Base-by-base conservation (phyloP, 495 filamentous ascomycete species). In the Daldinia caldariorum region DNA sequence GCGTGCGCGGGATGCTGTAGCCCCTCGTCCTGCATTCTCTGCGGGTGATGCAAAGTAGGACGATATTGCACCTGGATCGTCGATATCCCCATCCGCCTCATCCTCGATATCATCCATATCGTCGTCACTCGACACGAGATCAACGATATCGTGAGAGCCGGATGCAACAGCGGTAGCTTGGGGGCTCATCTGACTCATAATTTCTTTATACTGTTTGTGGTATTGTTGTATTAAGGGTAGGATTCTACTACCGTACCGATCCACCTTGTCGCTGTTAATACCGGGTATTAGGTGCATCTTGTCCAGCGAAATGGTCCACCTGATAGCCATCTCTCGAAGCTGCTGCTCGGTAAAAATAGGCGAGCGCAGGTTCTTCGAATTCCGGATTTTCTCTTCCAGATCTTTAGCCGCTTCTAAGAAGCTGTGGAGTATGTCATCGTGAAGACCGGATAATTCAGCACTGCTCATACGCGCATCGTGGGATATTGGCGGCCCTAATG, bases 311-410 rank as follows among this genome's bases (percentile, higher is more conserved):
- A 86, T 81, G 71, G 86, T 89, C 67, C 94, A 93, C 32, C 81
- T 72, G 43, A 97, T 91, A 5, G 88, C 92, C 90, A 99, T 97
- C 72, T 92, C 89, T 29, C 93, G 89, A 57, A 96, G 81, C 1
- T 92, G 82, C 31, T 83, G 84, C 72, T 97, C 93, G 0, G 89
- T 89, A 76, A 98, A 98, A 26, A 87, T 77, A 2, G 91, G 90
- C 55, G 85, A 83, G 10, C 89, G 87, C 18, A 92, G 80, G 10
- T 80, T 76, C 43, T 88, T 89, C 9, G 83, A 79, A 51, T 89
- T 83, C 60, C 93, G 84, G 29, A 97, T 80, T 59, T 89, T 83
- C 67, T 89, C 86, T 68, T 90, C 87, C 41, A 87, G 72, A 26
- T 82, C 74, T 75, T 89, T 90, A 0, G 92, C 94, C n/a, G 90